Evolutionary conservation across 768 basidiomycete genomes (phyloP), one percentile per base, ranked within the genome.

Genomic region (Mycena vulgaris): DNA sequence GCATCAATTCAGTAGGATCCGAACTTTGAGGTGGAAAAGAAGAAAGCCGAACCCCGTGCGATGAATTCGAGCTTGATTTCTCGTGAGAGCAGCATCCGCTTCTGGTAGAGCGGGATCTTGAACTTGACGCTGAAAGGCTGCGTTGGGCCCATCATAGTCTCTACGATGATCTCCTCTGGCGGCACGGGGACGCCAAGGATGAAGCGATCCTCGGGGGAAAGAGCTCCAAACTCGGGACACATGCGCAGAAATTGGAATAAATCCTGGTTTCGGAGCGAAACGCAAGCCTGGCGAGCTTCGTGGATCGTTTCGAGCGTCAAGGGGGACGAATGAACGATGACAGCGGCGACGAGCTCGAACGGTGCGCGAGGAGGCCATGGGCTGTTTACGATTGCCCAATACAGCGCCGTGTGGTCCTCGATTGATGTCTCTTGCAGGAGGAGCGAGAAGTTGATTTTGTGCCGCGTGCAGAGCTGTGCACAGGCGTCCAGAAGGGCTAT

Each of bases 361-460:
- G 67, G 67, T 9, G 57, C 42, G 23, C 42, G 52, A 3, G 31
- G 53, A 3, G 59, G 59, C 45, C 60, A 51, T 40, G 60, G 60
- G 13, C 42, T 53, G 28, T 68, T 68, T 5, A 62, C 60, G 25
- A 68, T 68, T 3, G 67, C 59, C 67, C 67, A 62, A 35, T 68
- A 62, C 6, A 68, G 33, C 8, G 33, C 67, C 40, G 67, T 23
- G 31, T 68, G 67, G 33, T 35, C 27, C 1, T 56, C 33, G 10
- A 62, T 40, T 10, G 31, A 40, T 28, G 28, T 55, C 23, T 62
- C 45, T 25, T 68, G 67, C 45, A 68, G 31, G 33, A 68, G 42
- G 13, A n/a, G 14, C 14, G 59, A 33, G 10, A 68, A 62, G 30
- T 56, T 33, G 14, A 68, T 37, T 16, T 62, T 56, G 39, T 68